Conservation (phyloP, 1,284 basidiomycete genomes). For the Melampsora allii-populina region DNA sequence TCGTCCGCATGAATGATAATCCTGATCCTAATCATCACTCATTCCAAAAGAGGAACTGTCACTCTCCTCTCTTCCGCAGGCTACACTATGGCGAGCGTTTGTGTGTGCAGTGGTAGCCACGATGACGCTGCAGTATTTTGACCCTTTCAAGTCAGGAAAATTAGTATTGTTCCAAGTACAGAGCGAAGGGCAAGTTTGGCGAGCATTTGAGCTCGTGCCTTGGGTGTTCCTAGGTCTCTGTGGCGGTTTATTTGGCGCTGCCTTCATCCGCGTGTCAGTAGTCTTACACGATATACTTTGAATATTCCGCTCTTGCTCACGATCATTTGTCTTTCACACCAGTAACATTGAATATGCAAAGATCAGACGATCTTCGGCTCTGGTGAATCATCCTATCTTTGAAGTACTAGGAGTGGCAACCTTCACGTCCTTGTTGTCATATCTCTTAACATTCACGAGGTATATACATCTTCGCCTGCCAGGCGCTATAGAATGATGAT, state of each 20-base stretch:
- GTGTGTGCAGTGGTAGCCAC: slow-evolving; percentile 70
- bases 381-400: slow-evolving; percentile 63
- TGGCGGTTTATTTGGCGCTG: slow-evolving; percentile 38
- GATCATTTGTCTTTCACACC: not conserved
- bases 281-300: not conserved
- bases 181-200: slow-evolving; percentile 56
- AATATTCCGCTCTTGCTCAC: not conserved
- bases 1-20: no score
- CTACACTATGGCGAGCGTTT: slow-evolving; percentile 72
- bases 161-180: slow-evolving; percentile 64
- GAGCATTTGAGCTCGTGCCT: slow-evolving; percentile 66
- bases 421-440: slow-evolving; percentile 66
- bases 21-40: not conserved
- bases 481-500: not conserved
- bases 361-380: slow-evolving; percentile 60
- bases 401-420: slow-evolving; percentile 65
- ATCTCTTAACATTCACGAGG: slow-evolving; percentile 62
- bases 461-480: slow-evolving; percentile 46
- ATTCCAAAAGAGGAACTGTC: slow-evolving; percentile 34
- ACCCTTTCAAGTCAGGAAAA: slow-evolving; percentile 69
- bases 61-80: slow-evolving; percentile 64
- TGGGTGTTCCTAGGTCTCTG: slow-evolving; percentile 19
- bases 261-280: slow-evolving; percentile 32
- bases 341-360: slow-evolving; percentile 63
- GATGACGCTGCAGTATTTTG: slow-evolving; percentile 66